A percentile compares a stretch with the other conserved stretches of the same genome.
Conservation (phyloP, 129 eudicot species). For the Tagetes erecta region DNA sequence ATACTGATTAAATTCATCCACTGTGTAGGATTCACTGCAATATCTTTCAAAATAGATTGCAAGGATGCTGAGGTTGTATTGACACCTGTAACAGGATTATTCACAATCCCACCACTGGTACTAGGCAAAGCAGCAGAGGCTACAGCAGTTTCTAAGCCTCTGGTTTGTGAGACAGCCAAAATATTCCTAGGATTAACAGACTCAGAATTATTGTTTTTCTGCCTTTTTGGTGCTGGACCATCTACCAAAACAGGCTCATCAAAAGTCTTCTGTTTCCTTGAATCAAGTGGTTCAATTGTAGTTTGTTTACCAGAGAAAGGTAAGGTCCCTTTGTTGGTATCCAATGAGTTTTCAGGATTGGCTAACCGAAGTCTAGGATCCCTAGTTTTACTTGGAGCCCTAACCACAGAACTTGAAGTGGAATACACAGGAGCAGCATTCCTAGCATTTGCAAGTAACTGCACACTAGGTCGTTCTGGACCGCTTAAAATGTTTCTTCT, state of each 20-base stretch:
- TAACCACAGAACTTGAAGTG: constrained; percentile 42
- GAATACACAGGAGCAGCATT: constrained; percentile 39
- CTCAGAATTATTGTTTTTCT: constrained; percentile 44
- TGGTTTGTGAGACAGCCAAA: constrained; percentile 38
- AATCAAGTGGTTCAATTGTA: constrained; percentile 36
- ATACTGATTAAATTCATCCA: constrained; percentile 67
- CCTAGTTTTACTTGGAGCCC: constrained; percentile 55
- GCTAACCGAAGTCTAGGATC: constrained; percentile 86
- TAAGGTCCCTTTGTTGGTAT: constrained; percentile 33
- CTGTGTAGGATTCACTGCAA: constrained; percentile 78
- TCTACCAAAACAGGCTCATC: constrained; percentile 48
- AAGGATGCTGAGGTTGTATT: constrained; percentile 52
- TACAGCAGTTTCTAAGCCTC: constrained; percentile 37
- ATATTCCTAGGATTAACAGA: constrained; percentile 26
- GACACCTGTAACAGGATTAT: constrained; percentile 37
- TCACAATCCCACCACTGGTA: constrained; percentile 34
- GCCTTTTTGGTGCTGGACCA: constrained; percentile 73
- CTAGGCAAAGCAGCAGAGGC: constrained; percentile 36
- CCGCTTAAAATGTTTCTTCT: constrained; percentile 37
- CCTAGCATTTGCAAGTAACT: constrained; percentile 34
- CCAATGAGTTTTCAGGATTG: constrained; percentile 39
- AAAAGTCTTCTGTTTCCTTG: constrained; percentile 54
- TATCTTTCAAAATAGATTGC: constrained; percentile 71
- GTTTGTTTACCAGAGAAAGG: constrained; percentile 36
- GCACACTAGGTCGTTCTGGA: constrained; percentile 41